Evolutionary conservation across 2,329 filamentous ascomycete genomes (phyloP).

Genomic region (Paracoccidioides lutzii): DNA sequence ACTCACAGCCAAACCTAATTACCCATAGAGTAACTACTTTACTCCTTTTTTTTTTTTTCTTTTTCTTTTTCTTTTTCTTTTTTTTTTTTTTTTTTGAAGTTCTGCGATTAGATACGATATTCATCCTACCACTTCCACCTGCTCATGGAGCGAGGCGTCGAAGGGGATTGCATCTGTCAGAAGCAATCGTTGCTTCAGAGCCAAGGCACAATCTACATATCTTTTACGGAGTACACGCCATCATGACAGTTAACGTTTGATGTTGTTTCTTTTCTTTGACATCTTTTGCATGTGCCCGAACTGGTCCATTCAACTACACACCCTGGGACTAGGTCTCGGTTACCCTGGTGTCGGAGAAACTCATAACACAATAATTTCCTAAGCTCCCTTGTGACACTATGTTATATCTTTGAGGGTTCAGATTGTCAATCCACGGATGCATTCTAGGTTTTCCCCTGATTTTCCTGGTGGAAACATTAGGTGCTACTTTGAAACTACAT

Average conservation of each 20-base stretch:
- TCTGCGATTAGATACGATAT: not conserved
- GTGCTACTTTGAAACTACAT: not conserved
- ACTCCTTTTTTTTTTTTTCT: not conserved
- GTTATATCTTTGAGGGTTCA: not conserved
- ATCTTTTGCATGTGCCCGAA: not conserved
- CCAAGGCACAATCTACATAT: not conserved
- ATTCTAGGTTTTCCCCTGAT: not conserved
- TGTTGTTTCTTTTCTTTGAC: not conserved
- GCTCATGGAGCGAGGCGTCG: not conserved
- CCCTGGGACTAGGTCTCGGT: not conserved
- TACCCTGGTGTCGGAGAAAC: not conserved
- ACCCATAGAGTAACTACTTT: too few relatives aligned
- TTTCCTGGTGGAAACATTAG: not conserved
- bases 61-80: not conserved
- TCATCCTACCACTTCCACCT: not conserved
- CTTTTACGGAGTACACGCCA: not conserved
- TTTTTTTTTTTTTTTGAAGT: not conserved
- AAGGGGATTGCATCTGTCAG: not conserved
- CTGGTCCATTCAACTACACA: not conserved
- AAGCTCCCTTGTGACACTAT: not conserved
- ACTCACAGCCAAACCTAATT: not conserved
- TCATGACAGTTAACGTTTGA: not conserved
- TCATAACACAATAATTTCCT: not conserved
- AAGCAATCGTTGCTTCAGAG: not conserved
- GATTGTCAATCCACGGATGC: too few relatives aligned